Conservation (phyloP, 2,329 filamentous ascomycete species). For the Aspergillus uvarum region DNA sequence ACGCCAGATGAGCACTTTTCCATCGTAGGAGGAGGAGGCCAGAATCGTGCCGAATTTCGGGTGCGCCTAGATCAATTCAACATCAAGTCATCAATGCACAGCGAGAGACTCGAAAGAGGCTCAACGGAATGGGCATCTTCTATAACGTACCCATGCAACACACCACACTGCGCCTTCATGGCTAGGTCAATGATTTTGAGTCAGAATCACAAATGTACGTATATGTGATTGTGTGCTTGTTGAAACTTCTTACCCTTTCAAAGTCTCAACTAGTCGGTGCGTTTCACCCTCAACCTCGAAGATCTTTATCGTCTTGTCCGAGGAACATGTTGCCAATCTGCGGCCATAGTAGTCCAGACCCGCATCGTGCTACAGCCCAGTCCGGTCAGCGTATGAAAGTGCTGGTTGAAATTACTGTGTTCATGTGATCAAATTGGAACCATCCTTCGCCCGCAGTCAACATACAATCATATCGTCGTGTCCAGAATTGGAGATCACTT, state of each 20-base stretch:
- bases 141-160: constrained; percentile 71
- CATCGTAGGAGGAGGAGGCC: constrained; percentile 92
- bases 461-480: constrained; percentile 99
- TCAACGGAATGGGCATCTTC: not conserved
- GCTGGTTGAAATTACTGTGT: constrained; percentile 4
- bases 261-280: constrained; percentile 84
- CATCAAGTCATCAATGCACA: not conserved
- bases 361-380: constrained; percentile 74
- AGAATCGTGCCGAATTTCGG: constrained; percentile 98
- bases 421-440: not conserved
- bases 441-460: not conserved
- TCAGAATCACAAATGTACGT: not conserved
- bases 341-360: constrained; percentile 98
- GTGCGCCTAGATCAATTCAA: constrained; percentile 61
- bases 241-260: constrained; percentile 72
- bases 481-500: constrained; percentile 79
- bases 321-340: constrained; percentile 93
- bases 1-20: constrained; percentile 98
- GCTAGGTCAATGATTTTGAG: constrained; percentile 47
- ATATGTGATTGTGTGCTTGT: not conserved
- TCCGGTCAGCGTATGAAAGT: not conserved
- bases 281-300: constrained; percentile 95
- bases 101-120: too few relatives aligned
- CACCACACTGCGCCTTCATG: constrained; percentile 98
- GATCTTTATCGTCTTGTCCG: constrained; percentile 98